Percentiles rank a stretch among this genome's conserved stretches.
Conservation (phyloP, 352 stramenopile species). For the Phytophthora quininea region DNA sequence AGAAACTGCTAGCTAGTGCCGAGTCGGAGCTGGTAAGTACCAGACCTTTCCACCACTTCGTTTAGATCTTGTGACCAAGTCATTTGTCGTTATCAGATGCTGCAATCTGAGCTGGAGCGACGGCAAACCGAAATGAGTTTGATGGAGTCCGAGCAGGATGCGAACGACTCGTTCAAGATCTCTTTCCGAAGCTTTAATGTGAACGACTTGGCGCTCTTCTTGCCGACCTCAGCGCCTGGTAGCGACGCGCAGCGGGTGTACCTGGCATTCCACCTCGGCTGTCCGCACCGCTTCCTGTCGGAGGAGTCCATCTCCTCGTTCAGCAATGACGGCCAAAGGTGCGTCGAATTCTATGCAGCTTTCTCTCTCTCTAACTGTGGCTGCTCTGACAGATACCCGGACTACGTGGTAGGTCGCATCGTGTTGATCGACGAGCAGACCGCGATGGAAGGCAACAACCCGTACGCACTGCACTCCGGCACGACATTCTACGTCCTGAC, state of each 20-base stretch:
- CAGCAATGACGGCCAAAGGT: constrained; percentile 83
- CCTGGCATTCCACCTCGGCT: constrained; percentile 86
- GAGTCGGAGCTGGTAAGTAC: constrained; percentile 64
- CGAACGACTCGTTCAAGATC: constrained; percentile 82
- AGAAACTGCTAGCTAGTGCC: constrained; percentile 56
- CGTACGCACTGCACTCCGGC: constrained; percentile 74
- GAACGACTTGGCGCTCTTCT: constrained; percentile 85
- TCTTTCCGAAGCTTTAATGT: constrained; percentile 85
- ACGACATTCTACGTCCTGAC: constrained; percentile 90
- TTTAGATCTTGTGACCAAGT: no score
- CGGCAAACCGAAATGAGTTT: constrained; percentile 67
- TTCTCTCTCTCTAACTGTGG: no score
- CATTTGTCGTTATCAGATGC: constrained; percentile 32
- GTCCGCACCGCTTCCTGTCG: constrained; percentile 85
- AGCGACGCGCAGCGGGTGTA: constrained; percentile 83
- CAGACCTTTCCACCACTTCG: background rate
- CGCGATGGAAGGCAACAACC: constrained; percentile 82
- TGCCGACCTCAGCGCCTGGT: constrained; percentile 81
- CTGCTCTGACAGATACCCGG: constrained; percentile 65
- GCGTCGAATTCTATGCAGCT: background rate
- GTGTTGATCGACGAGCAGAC: constrained; percentile 88
- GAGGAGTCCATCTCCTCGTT: constrained; percentile 91
- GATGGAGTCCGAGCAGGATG: constrained; percentile 62
- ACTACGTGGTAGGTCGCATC: constrained; percentile 89
- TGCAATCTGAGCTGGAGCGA: constrained; percentile 62